Evolutionary conservation across 2,329 filamentous ascomycete genomes (phyloP).

Genomic region (Rhinocladiella similis): DNA sequence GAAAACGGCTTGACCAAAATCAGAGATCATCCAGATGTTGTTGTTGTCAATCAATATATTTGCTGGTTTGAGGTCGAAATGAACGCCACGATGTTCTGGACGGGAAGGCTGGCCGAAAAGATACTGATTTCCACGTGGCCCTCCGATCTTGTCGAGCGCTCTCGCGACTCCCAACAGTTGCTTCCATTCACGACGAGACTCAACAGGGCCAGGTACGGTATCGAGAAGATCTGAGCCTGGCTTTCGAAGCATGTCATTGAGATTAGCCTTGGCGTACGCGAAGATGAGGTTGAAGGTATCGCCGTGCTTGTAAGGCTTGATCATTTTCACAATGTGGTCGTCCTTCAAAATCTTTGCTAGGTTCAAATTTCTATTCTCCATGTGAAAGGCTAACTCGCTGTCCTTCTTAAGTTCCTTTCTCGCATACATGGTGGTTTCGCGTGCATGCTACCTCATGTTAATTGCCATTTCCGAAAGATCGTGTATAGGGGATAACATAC

Average conservation of each 20-base stretch:
- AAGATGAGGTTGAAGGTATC: background rate
- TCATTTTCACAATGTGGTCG: background rate
- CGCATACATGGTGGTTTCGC: background rate
- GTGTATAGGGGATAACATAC: background rate
- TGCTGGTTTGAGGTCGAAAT: background rate
- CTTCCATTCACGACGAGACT: background rate
- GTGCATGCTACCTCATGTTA: background rate
- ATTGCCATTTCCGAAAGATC: background rate
- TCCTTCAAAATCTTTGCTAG: background rate
- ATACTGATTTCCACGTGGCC: background rate
- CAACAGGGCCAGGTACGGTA: background rate
- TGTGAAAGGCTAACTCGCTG: background rate
- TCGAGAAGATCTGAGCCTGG: background rate
- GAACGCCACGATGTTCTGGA: background rate
- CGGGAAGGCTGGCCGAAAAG: background rate
- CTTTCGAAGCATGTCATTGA: background rate
- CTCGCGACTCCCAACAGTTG: background rate
- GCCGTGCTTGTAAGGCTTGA: background rate
- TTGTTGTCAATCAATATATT: background rate
- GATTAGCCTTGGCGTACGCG: background rate
- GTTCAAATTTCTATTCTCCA: background rate
- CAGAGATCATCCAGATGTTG: background rate
- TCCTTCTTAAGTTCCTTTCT: background rate
- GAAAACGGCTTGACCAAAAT: background rate
- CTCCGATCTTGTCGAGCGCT: background rate